Evolutionary conservation across 202 grass and related monocot species (phyloP).

Genomic region (Hordeum pubiflorum): DNA sequence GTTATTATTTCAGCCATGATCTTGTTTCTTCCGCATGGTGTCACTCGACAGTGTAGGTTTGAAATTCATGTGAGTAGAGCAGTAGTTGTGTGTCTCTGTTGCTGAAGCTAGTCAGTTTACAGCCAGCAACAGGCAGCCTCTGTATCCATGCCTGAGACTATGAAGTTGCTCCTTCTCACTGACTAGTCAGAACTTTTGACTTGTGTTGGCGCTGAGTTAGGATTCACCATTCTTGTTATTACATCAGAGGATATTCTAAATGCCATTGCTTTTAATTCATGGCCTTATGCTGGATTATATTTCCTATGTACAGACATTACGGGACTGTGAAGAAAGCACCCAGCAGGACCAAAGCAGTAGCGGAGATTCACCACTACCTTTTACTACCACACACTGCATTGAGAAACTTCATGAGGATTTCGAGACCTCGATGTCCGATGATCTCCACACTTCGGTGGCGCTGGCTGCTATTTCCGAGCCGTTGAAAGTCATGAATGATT

Average conservation of each 20-base stretch:
- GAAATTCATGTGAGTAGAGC: neutral
- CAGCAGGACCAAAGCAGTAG: constrained; percentile 25
- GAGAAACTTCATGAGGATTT: constrained; percentile 67
- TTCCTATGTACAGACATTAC: constrained; percentile 52
- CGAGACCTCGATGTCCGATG: constrained; percentile 70
- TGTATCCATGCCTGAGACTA: constrained; percentile 6
- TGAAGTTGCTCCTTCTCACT: neutral
- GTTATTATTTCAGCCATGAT: neutral
- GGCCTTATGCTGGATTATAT: constrained; percentile 9
- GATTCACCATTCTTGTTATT: constrained; percentile 9
- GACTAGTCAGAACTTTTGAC: neutral
- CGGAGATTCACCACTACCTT: constrained; percentile 49
- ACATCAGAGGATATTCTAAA: neutral
- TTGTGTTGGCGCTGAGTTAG: neutral
- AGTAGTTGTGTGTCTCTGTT: neutral
- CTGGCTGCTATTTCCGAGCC: constrained; percentile 73
- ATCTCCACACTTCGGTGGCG: constrained; percentile 78
- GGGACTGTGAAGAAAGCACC: constrained; percentile 55
- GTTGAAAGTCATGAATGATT: constrained; percentile 74
- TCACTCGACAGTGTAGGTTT: neutral
- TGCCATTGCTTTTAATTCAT: neutral
- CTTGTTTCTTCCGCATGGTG: neutral
- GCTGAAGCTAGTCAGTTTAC: neutral
- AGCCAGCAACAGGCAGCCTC: neutral
- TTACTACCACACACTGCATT: constrained; percentile 41